A percentile compares a stretch with the other conserved stretches of the same genome.
Evolutionary conservation across 345 rosid genomes (phyloP).

Genomic region (Hypericum androsaemum): DNA sequence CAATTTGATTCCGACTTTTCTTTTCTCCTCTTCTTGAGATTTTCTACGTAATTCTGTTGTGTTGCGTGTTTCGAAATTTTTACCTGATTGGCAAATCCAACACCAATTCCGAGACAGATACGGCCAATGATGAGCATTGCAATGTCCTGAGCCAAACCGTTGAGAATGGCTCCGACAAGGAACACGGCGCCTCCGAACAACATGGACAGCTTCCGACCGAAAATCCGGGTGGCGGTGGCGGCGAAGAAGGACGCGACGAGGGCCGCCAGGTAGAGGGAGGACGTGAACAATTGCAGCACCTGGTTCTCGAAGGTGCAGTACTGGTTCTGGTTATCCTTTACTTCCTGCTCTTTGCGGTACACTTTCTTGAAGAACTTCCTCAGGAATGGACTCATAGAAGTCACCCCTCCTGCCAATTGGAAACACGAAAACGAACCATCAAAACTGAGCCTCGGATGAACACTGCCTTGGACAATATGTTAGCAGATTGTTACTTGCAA

Average conservation of each 20-base stretch:
- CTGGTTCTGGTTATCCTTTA: conserved; percentile 23
- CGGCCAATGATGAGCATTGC: conserved; percentile 60
- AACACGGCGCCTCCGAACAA: conserved; percentile 47
- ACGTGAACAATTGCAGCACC: conserved; percentile 58
- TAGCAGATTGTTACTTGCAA: too few species aligned
- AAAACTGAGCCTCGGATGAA: too few species aligned
- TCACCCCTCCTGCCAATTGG: conserved; percentile 46
- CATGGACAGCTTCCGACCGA: conserved; percentile 68
- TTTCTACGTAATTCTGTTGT: too few species aligned
- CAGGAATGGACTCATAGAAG: conserved; percentile 62
- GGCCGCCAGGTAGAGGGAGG: conserved; percentile 72
- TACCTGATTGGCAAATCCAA: conserved; percentile 87
- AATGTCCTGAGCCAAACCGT: conserved; percentile 43
- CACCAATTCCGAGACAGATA: conserved; percentile 62
- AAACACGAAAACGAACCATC: too few species aligned
- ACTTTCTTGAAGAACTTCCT: conserved; percentile 52
- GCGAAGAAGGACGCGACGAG: conserved; percentile 58
- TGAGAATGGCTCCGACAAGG: conserved; percentile 49
- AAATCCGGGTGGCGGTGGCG: conserved; percentile 37
- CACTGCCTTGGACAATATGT: too few species aligned
- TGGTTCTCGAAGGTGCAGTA: conserved; percentile 72
- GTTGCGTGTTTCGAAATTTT: background rate
- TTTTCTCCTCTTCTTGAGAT: too few species aligned
- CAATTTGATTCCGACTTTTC: too few species aligned
- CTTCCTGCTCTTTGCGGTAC: conserved; percentile 19